Conservation (phyloP, 257 asterid species). For the Solanum chmielewskii region DNA sequence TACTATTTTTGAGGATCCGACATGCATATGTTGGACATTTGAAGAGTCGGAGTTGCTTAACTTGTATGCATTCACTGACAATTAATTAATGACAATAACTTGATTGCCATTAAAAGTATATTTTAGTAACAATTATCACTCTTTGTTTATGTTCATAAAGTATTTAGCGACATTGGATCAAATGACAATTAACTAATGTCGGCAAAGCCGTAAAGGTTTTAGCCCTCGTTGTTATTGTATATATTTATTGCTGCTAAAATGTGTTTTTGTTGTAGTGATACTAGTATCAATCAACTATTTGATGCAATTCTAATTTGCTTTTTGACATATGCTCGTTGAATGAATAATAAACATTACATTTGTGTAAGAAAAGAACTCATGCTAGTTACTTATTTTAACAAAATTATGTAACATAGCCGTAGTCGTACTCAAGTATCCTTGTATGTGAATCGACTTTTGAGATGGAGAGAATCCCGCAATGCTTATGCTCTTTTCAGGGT, state of each 20-base stretch:
- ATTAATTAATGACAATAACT: too few species aligned
- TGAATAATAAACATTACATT: background rate
- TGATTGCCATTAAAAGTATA: too few species aligned
- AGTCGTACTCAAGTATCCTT: background rate
- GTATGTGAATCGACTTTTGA: background rate
- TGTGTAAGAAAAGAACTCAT: background rate
- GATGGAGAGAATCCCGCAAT: background rate
- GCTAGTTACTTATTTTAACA: background rate
- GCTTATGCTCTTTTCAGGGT: background rate
- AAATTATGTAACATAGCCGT: background rate
- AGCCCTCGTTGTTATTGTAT: too few species aligned
- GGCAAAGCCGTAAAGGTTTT: too few species aligned
- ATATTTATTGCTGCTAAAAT: too few species aligned
- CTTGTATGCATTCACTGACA: background rate
- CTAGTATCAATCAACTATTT: background rate
- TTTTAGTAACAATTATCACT: too few species aligned
- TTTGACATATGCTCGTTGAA: background rate
- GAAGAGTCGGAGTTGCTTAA: background rate
- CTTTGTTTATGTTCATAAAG: fast-evolving
- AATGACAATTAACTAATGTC: too few species aligned
- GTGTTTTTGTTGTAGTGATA: background rate
- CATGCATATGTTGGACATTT: background rate
- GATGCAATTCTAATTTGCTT: background rate
- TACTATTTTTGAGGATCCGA: background rate
- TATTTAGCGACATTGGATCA: too few species aligned